Conservation (phyloP, 2,329 filamentous ascomycete genomes). For the Aspergillus nomiae region DNA sequence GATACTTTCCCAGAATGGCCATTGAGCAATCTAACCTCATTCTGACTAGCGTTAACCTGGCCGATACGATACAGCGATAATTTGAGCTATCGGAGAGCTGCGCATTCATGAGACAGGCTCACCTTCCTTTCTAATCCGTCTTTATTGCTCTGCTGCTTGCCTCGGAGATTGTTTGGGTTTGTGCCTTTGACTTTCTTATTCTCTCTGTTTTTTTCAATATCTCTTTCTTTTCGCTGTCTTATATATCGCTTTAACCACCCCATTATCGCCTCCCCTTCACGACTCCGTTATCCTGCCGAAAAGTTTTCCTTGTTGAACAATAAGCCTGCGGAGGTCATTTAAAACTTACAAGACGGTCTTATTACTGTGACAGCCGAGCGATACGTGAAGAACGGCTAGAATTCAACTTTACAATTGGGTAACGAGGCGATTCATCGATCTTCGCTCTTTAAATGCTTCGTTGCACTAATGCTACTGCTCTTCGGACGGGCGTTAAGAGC, state of each 20-base stretch:
- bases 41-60: not conserved
- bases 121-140: not conserved
- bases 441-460: conserved; percentile 21
- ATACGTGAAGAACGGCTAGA: not conserved
- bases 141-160: not conserved
- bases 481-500: conserved; percentile 16
- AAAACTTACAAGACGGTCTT: not conserved
- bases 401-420: not conserved
- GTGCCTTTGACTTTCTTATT: not conserved
- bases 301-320: conserved; percentile 14
- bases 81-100: conserved; percentile 1
- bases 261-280: conserved; percentile 2
- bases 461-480: conserved; percentile 22
- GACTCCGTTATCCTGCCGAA: conserved; percentile 18
- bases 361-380: not conserved
- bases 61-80: conserved; percentile 8
- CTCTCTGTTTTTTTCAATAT: not conserved
- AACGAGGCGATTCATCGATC: not conserved
- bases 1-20: not conserved
- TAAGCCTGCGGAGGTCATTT: not conserved
- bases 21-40: not conserved
- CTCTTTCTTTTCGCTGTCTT: conserved; percentile 10
- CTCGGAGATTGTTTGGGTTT: not conserved
- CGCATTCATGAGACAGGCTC: not conserved
- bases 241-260: conserved; percentile 2